phyloP scores from a whole-genome alignment of 371 early-diverging fungal species.

The Entomophthora muscae region DNA sequence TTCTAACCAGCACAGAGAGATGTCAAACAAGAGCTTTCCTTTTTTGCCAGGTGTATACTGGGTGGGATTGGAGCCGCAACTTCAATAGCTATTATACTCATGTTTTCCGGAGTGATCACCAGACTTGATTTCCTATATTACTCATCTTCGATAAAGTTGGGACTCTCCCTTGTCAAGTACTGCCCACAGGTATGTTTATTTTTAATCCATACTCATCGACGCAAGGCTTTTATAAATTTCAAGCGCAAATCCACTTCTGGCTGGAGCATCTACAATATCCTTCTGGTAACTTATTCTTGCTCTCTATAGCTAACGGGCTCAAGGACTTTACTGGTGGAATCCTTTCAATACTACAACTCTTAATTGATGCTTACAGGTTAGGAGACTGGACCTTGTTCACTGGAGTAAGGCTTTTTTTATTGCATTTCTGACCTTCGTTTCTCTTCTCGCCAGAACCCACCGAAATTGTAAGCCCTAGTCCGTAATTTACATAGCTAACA shows the following conservation, averaged over 20 bases:
- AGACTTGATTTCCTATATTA: conserved; percentile 53
- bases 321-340: conserved; percentile 77
- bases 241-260: conserved; percentile 66
- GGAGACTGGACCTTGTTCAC: conserved; percentile 49
- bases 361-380: conserved; percentile 49
- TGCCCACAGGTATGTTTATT: conserved; percentile 81
- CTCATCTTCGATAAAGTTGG: conserved; percentile 62
- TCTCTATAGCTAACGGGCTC: background rate
- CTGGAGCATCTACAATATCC: conserved; percentile 81
- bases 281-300: conserved; percentile 26
- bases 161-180: conserved; percentile 67
- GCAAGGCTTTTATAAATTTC: conserved; percentile 50
- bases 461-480: conserved; percentile 25
- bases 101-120: conserved; percentile 16
- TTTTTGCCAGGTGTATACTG: conserved; percentile 14
- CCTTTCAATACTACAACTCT: conserved; percentile 55
- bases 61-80: conserved; percentile 19
- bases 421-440: too few relatives aligned
- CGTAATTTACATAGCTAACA: too few relatives aligned
- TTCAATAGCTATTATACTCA: conserved; percentile 20
- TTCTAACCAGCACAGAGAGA: conserved; percentile 21
- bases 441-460: conserved; percentile 21
- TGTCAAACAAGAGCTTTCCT: conserved; percentile 20
- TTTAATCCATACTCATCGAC: too few relatives aligned
- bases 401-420: too few relatives aligned